phyloP scores from a whole-genome alignment of 352 stramenopile genomes.

The Phytophthora hybrid region DNA sequence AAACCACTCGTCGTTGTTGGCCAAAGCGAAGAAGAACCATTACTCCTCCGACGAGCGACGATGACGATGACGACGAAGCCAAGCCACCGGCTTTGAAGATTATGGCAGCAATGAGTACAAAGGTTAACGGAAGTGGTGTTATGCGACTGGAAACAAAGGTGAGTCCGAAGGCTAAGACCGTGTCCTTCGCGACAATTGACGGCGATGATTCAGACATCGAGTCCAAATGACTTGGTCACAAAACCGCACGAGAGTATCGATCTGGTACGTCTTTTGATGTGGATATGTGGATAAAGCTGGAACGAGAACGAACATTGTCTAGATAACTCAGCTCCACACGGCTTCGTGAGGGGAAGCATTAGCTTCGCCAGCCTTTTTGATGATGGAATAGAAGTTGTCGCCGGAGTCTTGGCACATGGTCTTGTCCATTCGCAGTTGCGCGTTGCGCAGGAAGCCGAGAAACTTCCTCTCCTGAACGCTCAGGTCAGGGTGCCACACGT shows the following conservation, averaged over 20 bases:
- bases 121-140: conserved; percentile 4
- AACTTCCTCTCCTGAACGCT: conserved; percentile 89
- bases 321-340: conserved; percentile 57
- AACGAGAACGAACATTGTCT: neutral
- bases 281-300: conserved; percentile 27
- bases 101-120: conserved; percentile 2
- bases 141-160: neutral
- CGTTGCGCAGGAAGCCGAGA: conserved; percentile 82
- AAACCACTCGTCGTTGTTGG: conserved; percentile 19
- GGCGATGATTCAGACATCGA: conserved; percentile 45
- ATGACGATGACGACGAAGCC: conserved; percentile 28
- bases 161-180: conserved; percentile 23
- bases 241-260: conserved; percentile 6
- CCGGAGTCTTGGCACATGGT: conserved; percentile 41
- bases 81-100: conserved; percentile 11
- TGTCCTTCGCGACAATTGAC: conserved; percentile 34
- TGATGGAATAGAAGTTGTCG: conserved; percentile 83
- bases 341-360: conserved; percentile 42
- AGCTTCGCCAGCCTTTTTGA: conserved; percentile 57
- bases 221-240: conserved; percentile 31
- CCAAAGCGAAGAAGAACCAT: conserved; percentile 22
- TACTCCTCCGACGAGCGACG: conserved; percentile 18
- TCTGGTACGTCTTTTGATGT: conserved; percentile 12
- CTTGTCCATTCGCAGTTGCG: conserved; percentile 70
- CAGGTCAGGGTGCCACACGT: conserved; percentile 97